These are phyloP conservation scores for Carpinus viminea DNA, from an alignment of 306 rosid genomes.

Conservation along the genomic window DNA sequence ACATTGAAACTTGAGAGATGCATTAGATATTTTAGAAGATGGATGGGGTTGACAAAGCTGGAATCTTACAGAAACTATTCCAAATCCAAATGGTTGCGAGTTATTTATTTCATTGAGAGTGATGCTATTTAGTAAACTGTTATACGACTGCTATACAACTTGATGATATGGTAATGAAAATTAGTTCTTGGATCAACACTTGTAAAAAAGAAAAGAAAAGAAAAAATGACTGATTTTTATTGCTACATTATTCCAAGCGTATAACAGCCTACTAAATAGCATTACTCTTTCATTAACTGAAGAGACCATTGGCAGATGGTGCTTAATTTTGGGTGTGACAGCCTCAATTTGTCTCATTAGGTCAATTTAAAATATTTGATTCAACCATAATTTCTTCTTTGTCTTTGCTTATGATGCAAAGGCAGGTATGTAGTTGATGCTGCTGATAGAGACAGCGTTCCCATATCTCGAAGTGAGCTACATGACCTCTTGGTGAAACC, in stretches of 20 bases:
- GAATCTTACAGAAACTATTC: background rate
- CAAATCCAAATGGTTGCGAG: background rate
- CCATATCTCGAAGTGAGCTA: conserved; percentile 81
- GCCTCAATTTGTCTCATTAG: conserved; percentile 6
- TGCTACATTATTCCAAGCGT: no score
- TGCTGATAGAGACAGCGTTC: conserved; percentile 91
- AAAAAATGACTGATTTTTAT: no score
- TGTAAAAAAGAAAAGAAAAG: no score
- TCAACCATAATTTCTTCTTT: conserved; percentile 4
- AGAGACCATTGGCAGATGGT: background rate
- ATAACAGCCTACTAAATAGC: no score
- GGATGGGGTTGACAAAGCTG: background rate
- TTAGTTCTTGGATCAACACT: no score
- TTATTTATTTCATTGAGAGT: background rate
- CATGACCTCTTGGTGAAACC: conserved; percentile 81
- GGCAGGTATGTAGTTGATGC: conserved; percentile 87
- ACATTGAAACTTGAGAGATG: background rate
- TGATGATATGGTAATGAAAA: no score
- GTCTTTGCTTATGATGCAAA: conserved; percentile 28
- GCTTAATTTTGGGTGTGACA: background rate
- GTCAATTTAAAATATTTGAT: background rate
- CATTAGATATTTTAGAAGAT: background rate
- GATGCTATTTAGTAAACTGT: no score
- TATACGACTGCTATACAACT: no score
- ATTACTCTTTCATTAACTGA: background rate